Evolutionary conservation across 169 alveolate species (phyloP), one percentile per base, ranked within the genome.

Genomic region (Cryptosporidium tyzzeri): DNA sequence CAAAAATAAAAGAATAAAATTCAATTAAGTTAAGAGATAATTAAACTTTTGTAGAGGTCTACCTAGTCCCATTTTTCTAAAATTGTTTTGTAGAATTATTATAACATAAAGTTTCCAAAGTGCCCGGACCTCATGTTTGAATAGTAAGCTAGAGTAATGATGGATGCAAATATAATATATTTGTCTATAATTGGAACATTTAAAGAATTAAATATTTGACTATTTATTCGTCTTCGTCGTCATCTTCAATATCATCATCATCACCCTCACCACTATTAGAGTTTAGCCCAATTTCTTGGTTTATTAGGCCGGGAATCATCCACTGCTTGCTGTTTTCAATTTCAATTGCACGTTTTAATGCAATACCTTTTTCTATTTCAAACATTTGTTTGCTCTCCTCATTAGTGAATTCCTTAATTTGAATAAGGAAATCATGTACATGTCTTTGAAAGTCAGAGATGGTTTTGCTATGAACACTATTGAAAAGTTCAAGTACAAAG

Each of bases 401-500:
- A 31, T 65, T 80, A 23, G 89, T 62, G 26, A 80, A 80, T 62
- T 80, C 94, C 87, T 92, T 92, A 9, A 92, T 68, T 39, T 92
- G 92, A 39, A 92, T 92, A 33, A 92, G 51, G 39, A 92, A 70
- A 35, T 92, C 94, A 16, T 91, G 85, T 16, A 92, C 91, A 58
- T 87, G 51, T 18, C 91, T 70, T 59, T 92, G 71, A 70, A 92
- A 92, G 9, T 92, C 92, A 5, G 92, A 23, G 51, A 92, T 92
- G 9, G 94, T 85, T 23, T 87, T 92, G 18, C 71, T 91, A 69
- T 92, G 92, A 65, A 92, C 92, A 69, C 69, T 45, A 65, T 92
- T 92, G 71, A 92, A 92, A 55, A 92, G 59, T 51, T 92, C 94
- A 67, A 92, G 75, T 6, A 91, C 80, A 73, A 92, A 92, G 9